Evolutionary conservation across 1,139 yeast genomes (phyloP), one percentile per base, ranked within the genome.

Genomic region (Yamadazyma dushanensis): DNA sequence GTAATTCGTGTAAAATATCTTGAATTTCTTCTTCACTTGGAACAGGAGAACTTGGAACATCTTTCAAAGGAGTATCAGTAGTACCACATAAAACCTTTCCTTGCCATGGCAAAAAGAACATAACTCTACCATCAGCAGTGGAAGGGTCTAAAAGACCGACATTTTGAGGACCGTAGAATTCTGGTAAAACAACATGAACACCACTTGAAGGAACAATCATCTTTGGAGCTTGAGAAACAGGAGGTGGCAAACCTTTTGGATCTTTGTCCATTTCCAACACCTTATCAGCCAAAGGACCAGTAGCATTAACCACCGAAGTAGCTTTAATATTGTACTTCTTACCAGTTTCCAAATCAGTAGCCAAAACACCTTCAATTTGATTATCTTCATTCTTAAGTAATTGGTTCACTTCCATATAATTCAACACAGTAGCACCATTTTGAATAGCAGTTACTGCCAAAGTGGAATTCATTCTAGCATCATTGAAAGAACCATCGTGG

Each of bases 51-150:
- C 73, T 82, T 39, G 95, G 89, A 39, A 92, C 88, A 42, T 75
- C 71, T 49, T 76, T 78, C 62, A 83, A 65, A 34, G 89, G 87
- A 44, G 83, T 81, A 67, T 90, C 97, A 41, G 97, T 90, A 41
- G 97, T 90, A 60, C 97, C 97, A 43, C 96, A 96, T 53, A 90
- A 75, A 32, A 90, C 95, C 61, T 89, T 87, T 11, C 96, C 96
- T 70, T 89, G 97, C 97, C 97, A 90, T 52, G 97, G 97, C 61
- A 90, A 73, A 68, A 90, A 90, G 70, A 90, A 90, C 84, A 90
- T 86, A 41, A 90, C 97, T 66, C 97, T 82, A 40, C 97, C 97
- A 59, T 90, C 97, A 28, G 94, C 73, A 36, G 97, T 90, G 34
- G 87, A 76, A 32, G 97, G 96, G 61, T 90, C 97, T 44, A 90